Conservation (phyloP, 2,329 filamentous ascomycete species). For the Alternaria rosae region DNA sequence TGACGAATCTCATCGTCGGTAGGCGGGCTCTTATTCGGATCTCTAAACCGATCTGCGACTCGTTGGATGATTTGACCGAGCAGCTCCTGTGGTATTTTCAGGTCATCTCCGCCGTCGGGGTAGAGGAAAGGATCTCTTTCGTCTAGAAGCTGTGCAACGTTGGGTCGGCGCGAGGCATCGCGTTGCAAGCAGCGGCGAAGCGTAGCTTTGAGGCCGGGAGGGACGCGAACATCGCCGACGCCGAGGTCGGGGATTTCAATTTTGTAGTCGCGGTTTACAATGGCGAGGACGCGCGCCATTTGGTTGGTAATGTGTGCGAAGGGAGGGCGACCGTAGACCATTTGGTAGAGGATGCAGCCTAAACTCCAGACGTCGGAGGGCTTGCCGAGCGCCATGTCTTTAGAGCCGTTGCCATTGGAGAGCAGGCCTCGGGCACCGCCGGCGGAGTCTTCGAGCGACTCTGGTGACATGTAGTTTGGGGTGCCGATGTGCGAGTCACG, state of each 20-base stretch:
- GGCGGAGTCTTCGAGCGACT: conserved; percentile 89
- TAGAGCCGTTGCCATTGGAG: conserved; percentile 54
- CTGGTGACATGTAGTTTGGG: conserved; percentile 98
- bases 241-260: conserved; percentile 77
- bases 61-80: conserved; percentile 66
- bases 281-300: conserved; percentile 85
- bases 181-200: conserved; percentile 66
- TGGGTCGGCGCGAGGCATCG: conserved; percentile 64
- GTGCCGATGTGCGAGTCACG: conserved; percentile 95
- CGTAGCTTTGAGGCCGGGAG: conserved; percentile 63
- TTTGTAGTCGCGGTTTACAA: conserved; percentile 77
- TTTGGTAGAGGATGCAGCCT: conserved; percentile 96
- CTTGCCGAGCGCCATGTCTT: conserved; percentile 94
- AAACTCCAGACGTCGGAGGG: conserved; percentile 96
- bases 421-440: conserved; percentile 58
- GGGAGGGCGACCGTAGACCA: conserved; percentile 96
- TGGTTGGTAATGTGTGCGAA: conserved; percentile 92
- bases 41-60: conserved; percentile 66
- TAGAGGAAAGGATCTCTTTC: conserved; percentile 66
- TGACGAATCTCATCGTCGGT: conserved; percentile 62
- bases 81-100: conserved; percentile 61
- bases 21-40: conserved; percentile 59
- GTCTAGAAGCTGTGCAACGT: conserved; percentile 63
- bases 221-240: conserved; percentile 67
- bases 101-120: conserved; percentile 62